Percentiles rank a stretch among this genome's conserved stretches.
phyloP scores from a whole-genome alignment of 257 asterid genomes.

The Lycium ferocissimum region DNA sequence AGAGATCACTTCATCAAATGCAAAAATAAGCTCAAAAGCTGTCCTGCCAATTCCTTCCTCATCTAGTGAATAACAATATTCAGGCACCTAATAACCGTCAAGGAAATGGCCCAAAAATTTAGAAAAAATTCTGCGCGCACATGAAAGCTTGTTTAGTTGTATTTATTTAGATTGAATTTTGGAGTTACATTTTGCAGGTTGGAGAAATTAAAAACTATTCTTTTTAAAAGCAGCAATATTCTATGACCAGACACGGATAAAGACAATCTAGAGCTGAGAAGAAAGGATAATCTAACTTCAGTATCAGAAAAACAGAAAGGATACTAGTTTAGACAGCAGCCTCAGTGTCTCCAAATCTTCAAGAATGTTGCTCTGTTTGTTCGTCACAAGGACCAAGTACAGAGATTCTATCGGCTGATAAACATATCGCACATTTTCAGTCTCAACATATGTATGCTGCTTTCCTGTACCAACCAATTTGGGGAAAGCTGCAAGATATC shows the following conservation, averaged over 20 bases:
- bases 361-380: slow-evolving; percentile 94
- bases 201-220: not conserved
- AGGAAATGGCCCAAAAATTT: slow-evolving; percentile 40
- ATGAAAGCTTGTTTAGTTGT: not conserved
- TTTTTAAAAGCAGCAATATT: not conserved
- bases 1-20: slow-evolving; percentile 92
- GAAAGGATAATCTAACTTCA: slow-evolving; percentile 28
- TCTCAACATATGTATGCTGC: slow-evolving; percentile 90
- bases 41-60: slow-evolving; percentile 88
- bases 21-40: slow-evolving; percentile 88
- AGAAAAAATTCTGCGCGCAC: slow-evolving; percentile 10
- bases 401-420: slow-evolving; percentile 91
- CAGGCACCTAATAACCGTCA: slow-evolving; percentile 81
- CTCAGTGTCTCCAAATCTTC: slow-evolving; percentile 91
- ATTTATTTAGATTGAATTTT: slow-evolving; percentile 11
- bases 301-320: slow-evolving; percentile 47
- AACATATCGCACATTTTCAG: slow-evolving; percentile 94
- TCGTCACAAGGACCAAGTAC: slow-evolving; percentile 90
- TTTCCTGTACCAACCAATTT: slow-evolving; percentile 92
- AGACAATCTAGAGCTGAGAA: slow-evolving; percentile 31
- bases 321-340: slow-evolving; percentile 91
- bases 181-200: slow-evolving; percentile 9
- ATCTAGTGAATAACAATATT: slow-evolving; percentile 82
- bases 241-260: not conserved
- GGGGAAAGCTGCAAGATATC: slow-evolving; percentile 95